Evolutionary conservation across 495 filamentous ascomycete species (phyloP).

Genomic region (Hypoxylon fragiforme): DNA sequence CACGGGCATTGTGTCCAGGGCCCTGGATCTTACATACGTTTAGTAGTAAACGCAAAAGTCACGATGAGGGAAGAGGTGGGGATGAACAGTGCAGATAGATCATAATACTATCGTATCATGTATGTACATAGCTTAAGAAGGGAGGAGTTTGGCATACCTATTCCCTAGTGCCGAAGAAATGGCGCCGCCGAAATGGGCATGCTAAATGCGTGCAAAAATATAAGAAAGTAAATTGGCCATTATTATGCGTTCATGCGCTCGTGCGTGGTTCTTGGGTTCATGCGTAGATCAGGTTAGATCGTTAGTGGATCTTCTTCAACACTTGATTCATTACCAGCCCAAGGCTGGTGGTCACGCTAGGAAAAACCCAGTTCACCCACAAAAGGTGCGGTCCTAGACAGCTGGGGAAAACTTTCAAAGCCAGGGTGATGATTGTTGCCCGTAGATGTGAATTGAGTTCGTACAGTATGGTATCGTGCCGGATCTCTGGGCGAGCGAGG

Average conservation of each 20-base stretch:
- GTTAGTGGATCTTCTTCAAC: constrained; percentile 15
- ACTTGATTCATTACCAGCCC: constrained; percentile 21
- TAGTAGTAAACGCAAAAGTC: too few species aligned
- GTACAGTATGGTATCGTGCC: constrained; percentile 21
- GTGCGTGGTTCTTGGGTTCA: constrained; percentile 15
- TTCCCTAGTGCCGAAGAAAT: constrained; percentile 29
- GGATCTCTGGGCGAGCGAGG: constrained; percentile 34
- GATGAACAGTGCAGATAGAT: constrained; percentile 9
- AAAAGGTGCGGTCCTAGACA: background rate
- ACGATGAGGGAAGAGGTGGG: constrained; percentile 3
- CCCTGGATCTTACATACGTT: too few species aligned
- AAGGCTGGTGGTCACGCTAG: constrained; percentile 11
- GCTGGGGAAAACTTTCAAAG: constrained; percentile 5
- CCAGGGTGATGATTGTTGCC: constrained; percentile 9
- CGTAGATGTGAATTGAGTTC: background rate
- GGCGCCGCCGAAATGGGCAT: constrained; percentile 32
- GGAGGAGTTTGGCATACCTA: constrained; percentile 20
- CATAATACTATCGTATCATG: too few species aligned
- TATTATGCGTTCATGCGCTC: constrained; percentile 35
- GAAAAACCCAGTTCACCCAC: too few species aligned
- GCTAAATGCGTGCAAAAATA: constrained; percentile 20
- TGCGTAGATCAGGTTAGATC: constrained; percentile 33
- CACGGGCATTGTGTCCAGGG: background rate
- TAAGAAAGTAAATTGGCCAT: constrained; percentile 33
- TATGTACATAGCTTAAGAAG: constrained; percentile 21